These are phyloP conservation scores for Trichoderma parareesei DNA, from an alignment of 495 filamentous ascomycete species.

Conservation along the genomic window DNA sequence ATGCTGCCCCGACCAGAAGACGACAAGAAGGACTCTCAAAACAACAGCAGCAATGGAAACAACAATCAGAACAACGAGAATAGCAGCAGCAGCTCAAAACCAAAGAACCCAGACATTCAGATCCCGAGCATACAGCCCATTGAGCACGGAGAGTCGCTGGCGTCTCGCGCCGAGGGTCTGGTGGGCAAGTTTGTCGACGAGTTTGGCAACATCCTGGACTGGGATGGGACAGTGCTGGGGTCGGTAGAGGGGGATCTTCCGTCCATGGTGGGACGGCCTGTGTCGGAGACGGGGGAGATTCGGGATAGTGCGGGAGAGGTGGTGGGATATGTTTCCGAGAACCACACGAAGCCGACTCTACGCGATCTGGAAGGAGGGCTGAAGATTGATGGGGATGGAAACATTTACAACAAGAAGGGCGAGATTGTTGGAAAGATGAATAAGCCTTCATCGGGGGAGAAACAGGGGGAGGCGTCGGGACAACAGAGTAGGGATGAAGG, in stretches of 20 bases:
- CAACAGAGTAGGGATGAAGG: neutral
- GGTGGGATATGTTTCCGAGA: constrained; percentile 39
- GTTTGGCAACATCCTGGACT: constrained; percentile 70
- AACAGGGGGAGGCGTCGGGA: neutral
- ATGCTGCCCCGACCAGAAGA: constrained; percentile 1
- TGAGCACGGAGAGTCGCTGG: constrained; percentile 6
- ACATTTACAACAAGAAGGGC: constrained; percentile 35
- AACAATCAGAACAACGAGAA: neutral
- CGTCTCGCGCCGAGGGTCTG: constrained; percentile 47
- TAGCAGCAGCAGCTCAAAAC: too few species aligned
- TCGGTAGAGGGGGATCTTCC: constrained; percentile 39
- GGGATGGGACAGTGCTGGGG: constrained; percentile 33
- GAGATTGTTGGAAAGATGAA: constrained; percentile 39
- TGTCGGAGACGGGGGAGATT: constrained; percentile 37
- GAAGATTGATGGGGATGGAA: constrained; percentile 36
- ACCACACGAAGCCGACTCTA: constrained; percentile 22
- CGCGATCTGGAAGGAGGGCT: constrained; percentile 32
- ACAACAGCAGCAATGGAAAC: neutral
- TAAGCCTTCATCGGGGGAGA: constrained; percentile 27
- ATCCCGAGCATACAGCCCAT: constrained; percentile 10
- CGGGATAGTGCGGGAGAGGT: constrained; percentile 37
- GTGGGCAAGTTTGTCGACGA: constrained; percentile 63
- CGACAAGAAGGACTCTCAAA: neutral
- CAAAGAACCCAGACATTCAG: neutral
- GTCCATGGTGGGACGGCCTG: constrained; percentile 34